Percentiles rank a stretch among this genome's conserved stretches.
These are phyloP conservation scores for Anisodus tanguticus DNA, from an alignment of 257 asterid species.

Conservation along the genomic window DNA sequence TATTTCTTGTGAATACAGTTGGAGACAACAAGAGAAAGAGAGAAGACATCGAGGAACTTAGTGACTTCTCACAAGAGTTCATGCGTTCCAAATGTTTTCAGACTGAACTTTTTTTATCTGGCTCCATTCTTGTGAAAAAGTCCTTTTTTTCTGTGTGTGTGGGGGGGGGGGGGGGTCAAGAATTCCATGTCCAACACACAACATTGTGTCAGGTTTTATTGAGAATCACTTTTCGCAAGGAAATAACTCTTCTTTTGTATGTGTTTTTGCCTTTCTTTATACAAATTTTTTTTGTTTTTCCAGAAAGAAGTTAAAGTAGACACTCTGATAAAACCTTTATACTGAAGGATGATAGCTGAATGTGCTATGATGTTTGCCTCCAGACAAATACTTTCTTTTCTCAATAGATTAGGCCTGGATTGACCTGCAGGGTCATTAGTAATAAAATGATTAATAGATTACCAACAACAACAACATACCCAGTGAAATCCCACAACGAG, in stretches of 20 bases:
- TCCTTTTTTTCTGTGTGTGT: not conserved
- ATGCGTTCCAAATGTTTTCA: not conserved
- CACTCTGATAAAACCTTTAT: not conserved
- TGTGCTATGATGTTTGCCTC: not conserved
- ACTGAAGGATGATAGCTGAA: not conserved
- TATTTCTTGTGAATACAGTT: not conserved
- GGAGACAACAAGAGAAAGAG: not conserved
- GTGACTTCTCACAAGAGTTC: not conserved
- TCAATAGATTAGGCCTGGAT: not conserved
- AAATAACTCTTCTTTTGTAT: not conserved
- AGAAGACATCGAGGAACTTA: not conserved
- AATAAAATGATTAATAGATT: conserved; percentile 8
- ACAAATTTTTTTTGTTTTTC: not conserved
- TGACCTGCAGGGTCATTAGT: not conserved
- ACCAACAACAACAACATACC: too few species aligned
- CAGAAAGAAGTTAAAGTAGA: not conserved
- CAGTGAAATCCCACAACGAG: too few species aligned
- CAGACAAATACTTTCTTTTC: not conserved
- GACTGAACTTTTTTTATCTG: not conserved
- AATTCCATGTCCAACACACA: not conserved
- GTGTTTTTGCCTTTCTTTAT: not conserved
- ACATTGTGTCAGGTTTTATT: not conserved
- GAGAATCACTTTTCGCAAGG: not conserved
- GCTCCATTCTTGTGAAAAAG: not conserved
- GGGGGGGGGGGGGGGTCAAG: not conserved